Evolutionary conservation across 2,329 filamentous ascomycete genomes (phyloP).

Genomic region (Xylariaceae sp.): DNA sequence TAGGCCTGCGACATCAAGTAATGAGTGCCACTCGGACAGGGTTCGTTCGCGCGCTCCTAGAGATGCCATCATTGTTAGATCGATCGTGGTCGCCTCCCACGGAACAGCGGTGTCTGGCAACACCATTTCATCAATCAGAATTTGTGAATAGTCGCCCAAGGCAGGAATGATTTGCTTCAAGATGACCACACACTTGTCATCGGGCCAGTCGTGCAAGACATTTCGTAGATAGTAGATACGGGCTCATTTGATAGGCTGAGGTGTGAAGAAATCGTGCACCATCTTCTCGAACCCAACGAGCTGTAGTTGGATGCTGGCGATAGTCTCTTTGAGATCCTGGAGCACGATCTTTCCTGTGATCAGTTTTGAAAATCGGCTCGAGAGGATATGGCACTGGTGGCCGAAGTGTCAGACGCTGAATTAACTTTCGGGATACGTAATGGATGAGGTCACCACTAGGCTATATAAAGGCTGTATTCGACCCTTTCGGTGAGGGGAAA

Average conservation of each 20-base stretch:
- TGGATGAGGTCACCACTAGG: too few relatives aligned
- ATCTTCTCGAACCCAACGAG: constrained; percentile 6
- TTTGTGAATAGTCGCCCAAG: constrained; percentile 33
- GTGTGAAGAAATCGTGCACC: constrained; percentile 27
- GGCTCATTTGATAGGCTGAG: constrained; percentile 28
- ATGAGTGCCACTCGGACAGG: constrained; percentile 30
- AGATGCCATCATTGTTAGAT: constrained; percentile 38
- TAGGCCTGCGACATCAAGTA: constrained; percentile 24
- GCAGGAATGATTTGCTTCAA: constrained; percentile 31
- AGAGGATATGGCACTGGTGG: constrained; percentile 13
- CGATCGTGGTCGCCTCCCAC: constrained; percentile 32
- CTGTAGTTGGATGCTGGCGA: not conserved
- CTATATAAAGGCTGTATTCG: too few relatives aligned
- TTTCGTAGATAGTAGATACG: constrained; percentile 38
- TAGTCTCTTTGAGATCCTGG: constrained; percentile 2
- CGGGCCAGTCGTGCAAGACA: constrained; percentile 39
- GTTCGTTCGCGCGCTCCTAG: constrained; percentile 37
- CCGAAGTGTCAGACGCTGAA: too few relatives aligned
- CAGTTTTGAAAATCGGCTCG: not conserved
- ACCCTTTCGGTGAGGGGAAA: too few relatives aligned
- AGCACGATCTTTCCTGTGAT: not conserved
- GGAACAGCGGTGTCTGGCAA: constrained; percentile 35
- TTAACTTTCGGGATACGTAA: too few relatives aligned
- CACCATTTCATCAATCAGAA: constrained; percentile 45
- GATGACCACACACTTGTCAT: constrained; percentile 32